phyloP scores from a whole-genome alignment of 345 rosid species.

The Rhodamnia rubescens region DNA sequence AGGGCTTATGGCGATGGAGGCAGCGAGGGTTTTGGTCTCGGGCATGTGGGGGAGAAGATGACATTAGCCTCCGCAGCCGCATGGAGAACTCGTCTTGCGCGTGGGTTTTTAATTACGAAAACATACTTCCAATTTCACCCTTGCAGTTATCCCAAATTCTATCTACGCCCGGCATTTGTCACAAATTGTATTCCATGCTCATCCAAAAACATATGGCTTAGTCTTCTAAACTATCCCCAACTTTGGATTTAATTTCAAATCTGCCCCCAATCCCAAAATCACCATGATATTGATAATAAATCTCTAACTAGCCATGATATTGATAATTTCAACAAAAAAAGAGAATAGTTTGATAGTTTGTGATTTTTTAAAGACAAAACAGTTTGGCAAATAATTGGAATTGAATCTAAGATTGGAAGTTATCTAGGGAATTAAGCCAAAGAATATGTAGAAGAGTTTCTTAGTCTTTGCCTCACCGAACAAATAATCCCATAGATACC shows the following conservation, averaged over 20 bases:
- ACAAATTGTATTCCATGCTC: background rate
- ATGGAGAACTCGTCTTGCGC: background rate
- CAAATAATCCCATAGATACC: background rate
- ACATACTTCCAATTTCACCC: background rate
- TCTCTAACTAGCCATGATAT: too few species aligned
- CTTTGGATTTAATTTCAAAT: too few species aligned
- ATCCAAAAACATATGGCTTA: too few species aligned
- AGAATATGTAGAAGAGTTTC: background rate
- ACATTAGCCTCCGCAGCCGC: background rate
- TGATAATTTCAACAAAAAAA: too few species aligned
- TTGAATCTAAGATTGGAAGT: background rate
- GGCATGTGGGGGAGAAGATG: slow-evolving; percentile 3
- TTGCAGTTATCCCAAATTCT: background rate
- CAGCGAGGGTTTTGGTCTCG: background rate
- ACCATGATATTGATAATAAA: too few species aligned
- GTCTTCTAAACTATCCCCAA: too few species aligned
- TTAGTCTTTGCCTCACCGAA: background rate
- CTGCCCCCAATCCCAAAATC: too few species aligned
- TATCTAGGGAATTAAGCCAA: background rate
- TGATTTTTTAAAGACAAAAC: background rate
- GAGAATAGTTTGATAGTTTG: too few species aligned
- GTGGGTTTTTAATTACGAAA: background rate
- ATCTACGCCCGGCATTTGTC: background rate
- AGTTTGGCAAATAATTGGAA: background rate
- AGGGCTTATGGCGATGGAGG: slow-evolving; percentile 15